A percentile compares a stretch with the other conserved stretches of the same genome.
Evolutionary conservation across 2,329 filamentous ascomycete species (phyloP).

Genomic region (Fusarium kyushuense): DNA sequence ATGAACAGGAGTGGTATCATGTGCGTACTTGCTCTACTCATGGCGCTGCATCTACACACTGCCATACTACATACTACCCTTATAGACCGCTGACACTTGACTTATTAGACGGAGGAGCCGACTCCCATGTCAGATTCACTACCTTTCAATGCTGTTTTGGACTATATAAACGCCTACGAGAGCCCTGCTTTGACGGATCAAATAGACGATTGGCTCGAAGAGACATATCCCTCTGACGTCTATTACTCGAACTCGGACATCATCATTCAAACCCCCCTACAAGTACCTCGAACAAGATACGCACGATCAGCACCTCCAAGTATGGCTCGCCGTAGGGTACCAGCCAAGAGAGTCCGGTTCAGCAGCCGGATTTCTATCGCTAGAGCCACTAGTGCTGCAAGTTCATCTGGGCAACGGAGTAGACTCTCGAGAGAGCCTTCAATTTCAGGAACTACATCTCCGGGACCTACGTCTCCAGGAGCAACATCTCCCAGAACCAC

Average conservation of each 20-base stretch:
- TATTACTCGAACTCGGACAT: background rate
- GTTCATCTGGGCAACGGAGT: too few species aligned
- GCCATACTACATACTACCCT: background rate
- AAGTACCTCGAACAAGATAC: background rate
- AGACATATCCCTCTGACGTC: constrained; percentile 3
- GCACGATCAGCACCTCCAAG: constrained; percentile 12
- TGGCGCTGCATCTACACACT: background rate
- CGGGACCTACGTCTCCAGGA: background rate
- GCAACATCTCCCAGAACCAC: background rate
- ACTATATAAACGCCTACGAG: constrained; percentile 9
- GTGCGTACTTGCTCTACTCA: background rate
- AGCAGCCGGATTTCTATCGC: background rate
- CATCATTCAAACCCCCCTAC: background rate
- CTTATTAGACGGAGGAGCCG: constrained; percentile 12
- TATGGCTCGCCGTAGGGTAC: background rate
- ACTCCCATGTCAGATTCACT: background rate
- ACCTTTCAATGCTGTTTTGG: background rate
- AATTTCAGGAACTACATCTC: too few species aligned
- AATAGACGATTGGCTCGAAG: constrained; percentile 20
- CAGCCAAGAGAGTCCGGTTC: background rate
- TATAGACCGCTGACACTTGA: background rate
- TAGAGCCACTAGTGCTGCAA: background rate
- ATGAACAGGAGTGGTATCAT: background rate
- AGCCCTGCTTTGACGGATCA: background rate
- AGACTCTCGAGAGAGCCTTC: too few species aligned